phyloP scores from a whole-genome alignment of 179 eudicot species.

The Beta macrorhiza region DNA sequence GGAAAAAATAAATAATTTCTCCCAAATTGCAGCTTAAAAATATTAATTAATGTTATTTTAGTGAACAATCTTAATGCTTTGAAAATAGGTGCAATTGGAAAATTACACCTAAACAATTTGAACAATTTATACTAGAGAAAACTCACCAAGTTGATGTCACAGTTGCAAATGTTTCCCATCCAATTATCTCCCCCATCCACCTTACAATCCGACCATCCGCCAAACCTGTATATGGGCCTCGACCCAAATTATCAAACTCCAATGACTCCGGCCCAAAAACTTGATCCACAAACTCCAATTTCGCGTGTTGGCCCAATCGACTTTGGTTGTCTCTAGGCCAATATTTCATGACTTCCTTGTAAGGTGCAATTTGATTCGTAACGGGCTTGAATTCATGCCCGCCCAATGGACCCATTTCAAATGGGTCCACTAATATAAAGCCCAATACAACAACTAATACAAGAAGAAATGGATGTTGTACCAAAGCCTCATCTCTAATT shows the following conservation, averaged over 20 bases:
- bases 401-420: conserved; percentile 68
- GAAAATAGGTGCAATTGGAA: too few species aligned
- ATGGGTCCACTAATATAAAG: conserved; percentile 72
- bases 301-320: conserved; percentile 54
- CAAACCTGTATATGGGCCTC: conserved; percentile 76
- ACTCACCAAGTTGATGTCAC: conserved; percentile 65
- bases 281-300: conserved; percentile 63
- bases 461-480: conserved; percentile 59
- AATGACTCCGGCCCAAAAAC: conserved; percentile 84
- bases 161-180: conserved; percentile 84
- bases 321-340: conserved; percentile 81
- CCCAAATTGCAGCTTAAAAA: too few species aligned
- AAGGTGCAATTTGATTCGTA: conserved; percentile 67
- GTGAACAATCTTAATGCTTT: too few species aligned
- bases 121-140: not conserved
- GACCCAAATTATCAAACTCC: conserved; percentile 67
- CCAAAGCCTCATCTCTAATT: conserved; percentile 36
- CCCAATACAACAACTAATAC: conserved; percentile 50
- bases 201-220: conserved; percentile 81
- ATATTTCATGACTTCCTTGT: conserved; percentile 61
- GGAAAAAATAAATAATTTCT: too few species aligned
- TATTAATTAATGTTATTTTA: too few species aligned
- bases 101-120: not conserved
- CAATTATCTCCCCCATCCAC: conserved; percentile 62
- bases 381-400: conserved; percentile 76